Base-by-base conservation (phyloP, 352 stramenopile species). In the Aphanomyces stellatus region DNA sequence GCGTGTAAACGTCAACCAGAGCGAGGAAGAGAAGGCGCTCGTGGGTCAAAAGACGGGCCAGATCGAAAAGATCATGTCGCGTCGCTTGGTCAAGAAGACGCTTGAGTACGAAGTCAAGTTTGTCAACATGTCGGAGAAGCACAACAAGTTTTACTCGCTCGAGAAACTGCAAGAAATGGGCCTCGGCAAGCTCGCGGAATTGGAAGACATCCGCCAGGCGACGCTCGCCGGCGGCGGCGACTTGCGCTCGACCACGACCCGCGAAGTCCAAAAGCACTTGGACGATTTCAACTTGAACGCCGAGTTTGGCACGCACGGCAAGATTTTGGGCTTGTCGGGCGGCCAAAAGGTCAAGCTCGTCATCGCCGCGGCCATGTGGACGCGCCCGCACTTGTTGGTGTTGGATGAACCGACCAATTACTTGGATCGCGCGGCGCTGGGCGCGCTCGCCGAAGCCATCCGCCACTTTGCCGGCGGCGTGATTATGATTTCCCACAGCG, bases 41-140 rank as follows among this genome's bases (percentile, higher is more conserved):
- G 87, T 88, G n/a, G 93, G 96, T 64, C 91, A 95, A 71, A 87
- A 90, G 61, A 87, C 80, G 56, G 90, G 86, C 42, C 94, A 97
- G 72, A 85, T 97, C n/a, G 87, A 90, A 59, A 98, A 98, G 80
- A 88, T 97, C n/a, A 97, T 98, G 73, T 96, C 78, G 30, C 78
- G 81, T 65, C 85, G 76, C 57, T 86, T 87, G 74, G 76, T 77
- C 48, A 90, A 88, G 74, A 78, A 77, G 35, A 85, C 72, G 48
- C 73, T 90, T 15, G 81, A 97, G 76, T 95, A 98, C 78, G 90
- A 97, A 55, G 76, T 76, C 64, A 95, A 97, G 72, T 77, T 97
- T 49, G 85, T 97, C 59, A 86, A 87, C 27, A 76, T 88, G 74
- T 72, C 66, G 13, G 78, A 88, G 64, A 72, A 72, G 35, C 65